Conservation (phyloP, 1,139 yeast species). For the Insectozyma bohioensis region DNA sequence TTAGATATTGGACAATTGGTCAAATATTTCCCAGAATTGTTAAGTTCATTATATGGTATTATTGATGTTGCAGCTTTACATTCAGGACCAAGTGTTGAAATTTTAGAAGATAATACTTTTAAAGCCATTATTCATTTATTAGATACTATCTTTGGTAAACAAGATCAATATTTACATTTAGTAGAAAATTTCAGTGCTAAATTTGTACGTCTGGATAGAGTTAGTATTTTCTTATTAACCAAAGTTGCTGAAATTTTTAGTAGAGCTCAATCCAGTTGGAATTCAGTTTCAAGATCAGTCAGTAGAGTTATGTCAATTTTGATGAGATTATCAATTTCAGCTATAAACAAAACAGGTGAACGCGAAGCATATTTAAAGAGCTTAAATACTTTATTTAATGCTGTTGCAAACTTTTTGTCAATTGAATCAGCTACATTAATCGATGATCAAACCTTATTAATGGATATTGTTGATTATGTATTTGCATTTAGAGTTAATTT, state of each 20-base stretch:
- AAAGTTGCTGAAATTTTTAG: constrained; percentile 48
- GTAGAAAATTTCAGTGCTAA: constrained; percentile 48
- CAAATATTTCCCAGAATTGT: constrained; percentile 54
- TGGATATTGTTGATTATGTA: constrained; percentile 59
- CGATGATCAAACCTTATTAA: constrained; percentile 57
- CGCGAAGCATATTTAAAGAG: constrained; percentile 32
- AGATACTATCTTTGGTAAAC: constrained; percentile 65
- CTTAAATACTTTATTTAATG: constrained; percentile 33
- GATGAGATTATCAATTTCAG: constrained; percentile 38
- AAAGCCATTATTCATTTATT: constrained; percentile 59
- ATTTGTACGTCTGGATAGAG: constrained; percentile 38
- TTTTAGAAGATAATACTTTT: constrained; percentile 42
- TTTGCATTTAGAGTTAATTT: constrained; percentile 41
- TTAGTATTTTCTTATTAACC: constrained; percentile 52
- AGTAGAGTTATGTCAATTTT: constrained; percentile 59
- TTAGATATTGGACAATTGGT: constrained; percentile 49
- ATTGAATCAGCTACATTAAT: constrained; percentile 47
- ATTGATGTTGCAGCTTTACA: constrained; percentile 23
- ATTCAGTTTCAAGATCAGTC: constrained; percentile 58
- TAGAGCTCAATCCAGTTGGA: constrained; percentile 58
- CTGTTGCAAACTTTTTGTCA: constrained; percentile 49
- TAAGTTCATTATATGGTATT: constrained; percentile 45
- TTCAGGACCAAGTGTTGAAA: constrained; percentile 28
- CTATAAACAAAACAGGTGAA: constrained; percentile 22
- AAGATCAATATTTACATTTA: constrained; percentile 59